These are phyloP conservation scores for Amauroascus niger DNA, from an alignment of 2,329 filamentous ascomycete species.

Conservation along the genomic window DNA sequence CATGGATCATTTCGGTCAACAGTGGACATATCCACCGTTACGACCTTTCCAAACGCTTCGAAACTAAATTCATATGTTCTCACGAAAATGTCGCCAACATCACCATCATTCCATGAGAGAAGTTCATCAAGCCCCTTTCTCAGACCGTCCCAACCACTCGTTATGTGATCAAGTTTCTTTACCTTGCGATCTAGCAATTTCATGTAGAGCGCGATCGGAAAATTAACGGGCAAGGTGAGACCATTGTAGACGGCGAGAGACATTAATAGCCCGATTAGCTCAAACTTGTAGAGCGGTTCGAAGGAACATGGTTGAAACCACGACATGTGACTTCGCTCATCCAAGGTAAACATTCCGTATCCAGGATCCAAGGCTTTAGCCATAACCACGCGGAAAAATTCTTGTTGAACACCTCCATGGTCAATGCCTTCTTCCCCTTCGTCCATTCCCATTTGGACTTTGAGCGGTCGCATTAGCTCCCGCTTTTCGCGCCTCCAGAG, in stretches of 20 bases:
- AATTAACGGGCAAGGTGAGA: constrained; percentile 78
- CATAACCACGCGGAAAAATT: constrained; percentile 83
- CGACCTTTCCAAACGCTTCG: constrained; percentile 45
- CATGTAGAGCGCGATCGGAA: constrained; percentile 74
- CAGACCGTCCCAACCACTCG: constrained; percentile 78
- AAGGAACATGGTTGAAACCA: constrained; percentile 81
- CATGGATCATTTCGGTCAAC: constrained; percentile 30
- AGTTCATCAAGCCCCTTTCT: constrained; percentile 63
- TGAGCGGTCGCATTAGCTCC: constrained; percentile 75
- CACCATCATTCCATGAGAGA: constrained; percentile 68
- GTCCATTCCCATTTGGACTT: constrained; percentile 75
- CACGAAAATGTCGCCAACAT: constrained; percentile 71
- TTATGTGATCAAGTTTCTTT: constrained; percentile 63
- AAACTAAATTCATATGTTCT: constrained; percentile 80
- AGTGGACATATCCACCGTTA: constrained; percentile 48
- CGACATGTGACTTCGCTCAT: constrained; percentile 63
- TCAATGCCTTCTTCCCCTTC: constrained; percentile 82
- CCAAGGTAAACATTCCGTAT: constrained; percentile 68
- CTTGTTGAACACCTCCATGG: constrained; percentile 89
- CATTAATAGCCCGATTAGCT: constrained; percentile 77
- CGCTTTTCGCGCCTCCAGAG: constrained; percentile 76
- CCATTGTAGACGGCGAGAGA: constrained; percentile 90
- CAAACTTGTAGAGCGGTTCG: constrained; percentile 80
- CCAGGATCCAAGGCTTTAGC: constrained; percentile 67
- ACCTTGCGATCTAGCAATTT: constrained; percentile 63